Evolutionary conservation across 257 asterid species (phyloP), one percentile per base, ranked within the genome.

Genomic region (Lithospermum erythrorhizon): DNA sequence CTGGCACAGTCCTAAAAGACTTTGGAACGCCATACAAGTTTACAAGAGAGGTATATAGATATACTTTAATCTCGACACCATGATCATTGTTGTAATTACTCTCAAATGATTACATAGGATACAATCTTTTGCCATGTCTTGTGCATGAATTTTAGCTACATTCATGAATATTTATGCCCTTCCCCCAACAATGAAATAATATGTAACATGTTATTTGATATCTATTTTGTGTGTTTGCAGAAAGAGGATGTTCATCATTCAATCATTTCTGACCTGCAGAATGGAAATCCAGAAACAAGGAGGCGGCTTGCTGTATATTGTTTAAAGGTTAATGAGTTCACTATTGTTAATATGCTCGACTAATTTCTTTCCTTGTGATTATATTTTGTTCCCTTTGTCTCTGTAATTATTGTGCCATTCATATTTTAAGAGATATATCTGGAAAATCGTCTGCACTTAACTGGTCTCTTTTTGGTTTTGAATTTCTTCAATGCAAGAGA

Each of bases 161-260:
- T 41, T 41, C 49, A 41, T 41, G 49, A 41, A 41, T 14, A 41
- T 0, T 2, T 11, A 3, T 11, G 15, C 45, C 49, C 49, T 41
- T 11, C 16, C 49, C 17, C 49, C 49, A 41, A 41, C 49, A 41
- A 41, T 18, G 13, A 41, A 41, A 0, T 17, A 41, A 14, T 13
- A 41, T 41, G 14, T 41, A 13, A 1, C 1, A 11, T 41, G 1
- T 41, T 8, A 11, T 41, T 13, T 11, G 18, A 13, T 41, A 41
- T 41, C 49, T 41, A 13, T 2, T 41, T 41, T 17, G 17, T 41
- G 1, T 56, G 18, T 61, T 60, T 78, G 75, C 93, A 91, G 98
- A 91, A 91, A 83, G 98, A 91, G 82, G 98, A 88, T 78, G 98
- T 91, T 54, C 98, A 91, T 70, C 98, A 91, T 72, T 91, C 98